A percentile compares a stretch with the other conserved stretches of the same genome.
phyloP scores from a whole-genome alignment of 2,329 filamentous ascomycete genomes.

The Ophiostoma sp. region DNA sequence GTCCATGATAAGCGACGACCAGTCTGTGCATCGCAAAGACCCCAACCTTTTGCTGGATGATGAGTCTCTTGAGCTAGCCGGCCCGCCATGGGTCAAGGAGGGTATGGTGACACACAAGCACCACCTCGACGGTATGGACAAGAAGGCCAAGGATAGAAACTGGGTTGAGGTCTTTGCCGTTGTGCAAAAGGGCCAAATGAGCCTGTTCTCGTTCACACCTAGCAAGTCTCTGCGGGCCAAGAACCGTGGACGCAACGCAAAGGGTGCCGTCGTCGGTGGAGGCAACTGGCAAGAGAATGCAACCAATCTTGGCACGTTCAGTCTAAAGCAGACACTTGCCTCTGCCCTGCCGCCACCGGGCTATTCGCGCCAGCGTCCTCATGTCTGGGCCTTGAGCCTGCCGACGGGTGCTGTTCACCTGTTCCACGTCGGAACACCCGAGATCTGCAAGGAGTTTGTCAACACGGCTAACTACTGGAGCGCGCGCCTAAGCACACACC shows the following conservation, averaged over 20 bases:
- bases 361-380: slow-evolving; percentile 81
- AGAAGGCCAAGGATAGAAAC: slow-evolving; percentile 86
- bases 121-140: slow-evolving; percentile 83
- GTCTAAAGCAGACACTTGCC: slow-evolving; percentile 84
- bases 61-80: slow-evolving; percentile 82
- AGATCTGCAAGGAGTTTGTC: slow-evolving; percentile 93
- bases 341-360: slow-evolving; percentile 84
- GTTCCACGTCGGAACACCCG: slow-evolving; percentile 94
- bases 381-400: slow-evolving; percentile 90
- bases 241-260: slow-evolving; percentile 48
- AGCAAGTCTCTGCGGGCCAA: slow-evolving; percentile 71
- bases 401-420: slow-evolving; percentile 92
- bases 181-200: slow-evolving; percentile 89
- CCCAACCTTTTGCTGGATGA: slow-evolving; percentile 66
- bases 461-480: slow-evolving; percentile 97
- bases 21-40: slow-evolving; percentile 38
- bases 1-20: slow-evolving; percentile 40
- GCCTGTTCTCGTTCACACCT: slow-evolving; percentile 86
- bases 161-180: slow-evolving; percentile 97
- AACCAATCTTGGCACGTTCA: slow-evolving; percentile 79
- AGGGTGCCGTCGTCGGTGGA: slow-evolving; percentile 71
- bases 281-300: slow-evolving; percentile 99
- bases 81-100: slow-evolving; percentile 98
- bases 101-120: slow-evolving; percentile 95
- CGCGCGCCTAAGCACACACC: slow-evolving; percentile 87